A percentile compares a stretch with the other conserved stretches of the same genome.
Conservation (phyloP, 2,329 filamentous ascomycete species). For the Diaporthe velutina region DNA sequence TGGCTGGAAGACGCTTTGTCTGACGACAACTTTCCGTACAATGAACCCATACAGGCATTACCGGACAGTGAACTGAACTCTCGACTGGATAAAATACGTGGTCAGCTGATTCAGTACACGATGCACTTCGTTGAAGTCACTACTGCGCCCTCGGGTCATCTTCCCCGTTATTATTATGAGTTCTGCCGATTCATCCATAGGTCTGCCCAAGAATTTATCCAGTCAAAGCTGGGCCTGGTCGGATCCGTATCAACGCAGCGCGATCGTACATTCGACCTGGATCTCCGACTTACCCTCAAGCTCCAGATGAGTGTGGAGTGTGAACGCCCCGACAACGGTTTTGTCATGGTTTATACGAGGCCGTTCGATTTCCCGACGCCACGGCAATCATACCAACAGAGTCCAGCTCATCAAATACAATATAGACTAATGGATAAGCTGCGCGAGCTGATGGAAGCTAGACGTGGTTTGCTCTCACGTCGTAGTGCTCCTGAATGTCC, state of each 20-base stretch:
- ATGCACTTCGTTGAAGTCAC: neutral
- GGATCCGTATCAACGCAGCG: neutral
- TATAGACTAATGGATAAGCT: neutral
- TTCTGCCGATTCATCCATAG: neutral
- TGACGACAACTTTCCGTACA: neutral
- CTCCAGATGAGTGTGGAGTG: neutral
- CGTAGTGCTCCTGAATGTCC: neutral
- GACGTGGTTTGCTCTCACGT: neutral
- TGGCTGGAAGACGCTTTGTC: neutral
- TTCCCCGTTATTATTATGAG: too few relatives aligned
- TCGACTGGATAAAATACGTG: neutral
- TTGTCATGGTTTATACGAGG: neutral
- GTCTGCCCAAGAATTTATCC: neutral
- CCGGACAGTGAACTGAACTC: neutral
- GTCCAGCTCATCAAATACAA: neutral
- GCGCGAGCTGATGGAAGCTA: neutral
- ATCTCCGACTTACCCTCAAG: neutral
- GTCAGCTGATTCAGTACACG: neutral
- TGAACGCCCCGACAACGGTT: fast-evolving
- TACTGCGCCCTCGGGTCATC: too few relatives aligned
- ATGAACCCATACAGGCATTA: neutral
- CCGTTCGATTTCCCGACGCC: neutral
- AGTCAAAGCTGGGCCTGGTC: neutral
- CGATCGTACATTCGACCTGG: neutral
- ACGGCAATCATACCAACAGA: neutral